Percentiles rank a stretch among this genome's conserved stretches.
phyloP scores from a whole-genome alignment of 2,329 filamentous ascomycete genomes.

The Hypoxylon sp. region DNA sequence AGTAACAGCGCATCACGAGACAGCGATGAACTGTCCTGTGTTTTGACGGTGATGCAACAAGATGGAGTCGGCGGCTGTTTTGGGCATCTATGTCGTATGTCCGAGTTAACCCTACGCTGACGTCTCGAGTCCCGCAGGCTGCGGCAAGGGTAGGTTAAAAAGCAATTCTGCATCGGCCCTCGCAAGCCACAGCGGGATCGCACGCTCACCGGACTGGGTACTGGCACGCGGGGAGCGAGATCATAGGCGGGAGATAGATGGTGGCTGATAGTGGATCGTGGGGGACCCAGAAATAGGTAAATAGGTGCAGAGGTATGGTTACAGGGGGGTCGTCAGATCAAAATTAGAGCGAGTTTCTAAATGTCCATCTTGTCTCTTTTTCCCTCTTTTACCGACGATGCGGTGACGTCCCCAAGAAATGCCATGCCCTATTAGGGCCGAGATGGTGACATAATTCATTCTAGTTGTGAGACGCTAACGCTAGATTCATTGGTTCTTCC shows the following conservation, averaged over 20 bases:
- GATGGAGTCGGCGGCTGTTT: constrained; percentile 34
- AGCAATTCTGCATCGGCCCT: constrained; percentile 25
- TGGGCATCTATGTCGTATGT: constrained; percentile 37
- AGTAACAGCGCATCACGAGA: constrained; percentile 40
- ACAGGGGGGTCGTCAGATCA: constrained; percentile 24
- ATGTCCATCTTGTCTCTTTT: constrained; percentile 2
- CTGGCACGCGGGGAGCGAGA: constrained; percentile 40
- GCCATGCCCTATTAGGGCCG: constrained; percentile 41
- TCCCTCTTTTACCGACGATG: constrained; percentile 42
- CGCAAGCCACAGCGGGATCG: constrained; percentile 44
- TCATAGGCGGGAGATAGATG: constrained; percentile 43
- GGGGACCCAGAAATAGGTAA: constrained; percentile 34
- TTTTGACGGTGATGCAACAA: constrained; percentile 17
- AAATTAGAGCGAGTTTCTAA: neutral
- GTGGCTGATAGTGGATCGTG: constrained; percentile 44
- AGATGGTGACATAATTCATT: constrained; percentile 45
- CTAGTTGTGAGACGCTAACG: constrained; percentile 37
- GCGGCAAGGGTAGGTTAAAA: constrained; percentile 27
- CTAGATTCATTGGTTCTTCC: constrained; percentile 39
- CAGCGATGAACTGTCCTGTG: constrained; percentile 20
- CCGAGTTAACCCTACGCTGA: constrained; percentile 15
- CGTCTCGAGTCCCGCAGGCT: neutral
- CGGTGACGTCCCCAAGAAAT: constrained; percentile 43
- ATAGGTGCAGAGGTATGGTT: constrained; percentile 4
- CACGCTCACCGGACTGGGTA: constrained; percentile 28